Evolutionary conservation across 768 basidiomycete genomes (phyloP).

Genomic region (Termitomyces sp.): DNA sequence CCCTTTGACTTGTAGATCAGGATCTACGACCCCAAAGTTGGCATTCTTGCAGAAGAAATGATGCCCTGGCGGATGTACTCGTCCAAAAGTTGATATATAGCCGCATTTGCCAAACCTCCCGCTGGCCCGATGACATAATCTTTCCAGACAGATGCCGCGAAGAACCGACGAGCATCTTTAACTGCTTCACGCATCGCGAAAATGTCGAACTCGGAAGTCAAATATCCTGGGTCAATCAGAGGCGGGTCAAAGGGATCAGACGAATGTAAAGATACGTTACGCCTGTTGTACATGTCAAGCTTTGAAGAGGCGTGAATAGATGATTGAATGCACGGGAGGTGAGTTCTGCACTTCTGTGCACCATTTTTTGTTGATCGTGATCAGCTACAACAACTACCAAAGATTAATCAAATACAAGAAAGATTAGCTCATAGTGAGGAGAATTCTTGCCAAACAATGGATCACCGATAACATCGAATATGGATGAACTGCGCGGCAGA

Average conservation of each 20-base stretch:
- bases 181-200: conserved; percentile 19
- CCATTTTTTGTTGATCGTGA: background rate
- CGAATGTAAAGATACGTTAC: conserved; percentile 27
- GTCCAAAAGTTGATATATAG: conserved; percentile 4
- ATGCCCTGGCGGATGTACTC: background rate
- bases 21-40: background rate
- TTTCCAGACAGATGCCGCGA: conserved; percentile 7
- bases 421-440: conserved; percentile 9
- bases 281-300: no score
- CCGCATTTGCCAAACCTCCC: conserved; percentile 5
- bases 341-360: no score
- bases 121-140: conserved; percentile 8
- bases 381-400: background rate
- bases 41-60: background rate
- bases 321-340: no score
- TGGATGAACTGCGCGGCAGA: conserved; percentile 12
- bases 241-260: conserved; percentile 36
- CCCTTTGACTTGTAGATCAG: no score
- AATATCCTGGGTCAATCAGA: conserved; percentile 32
- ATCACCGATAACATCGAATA: conserved; percentile 17
- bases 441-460: conserved; percentile 20
- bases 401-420: background rate
- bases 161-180: conserved; percentile 4
- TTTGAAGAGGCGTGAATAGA: conserved; percentile 1
- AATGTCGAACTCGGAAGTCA: conserved; percentile 20